phyloP scores from a whole-genome alignment of 2,329 filamentous ascomycete genomes.

The Teratosphaeria epicoccoides region DNA sequence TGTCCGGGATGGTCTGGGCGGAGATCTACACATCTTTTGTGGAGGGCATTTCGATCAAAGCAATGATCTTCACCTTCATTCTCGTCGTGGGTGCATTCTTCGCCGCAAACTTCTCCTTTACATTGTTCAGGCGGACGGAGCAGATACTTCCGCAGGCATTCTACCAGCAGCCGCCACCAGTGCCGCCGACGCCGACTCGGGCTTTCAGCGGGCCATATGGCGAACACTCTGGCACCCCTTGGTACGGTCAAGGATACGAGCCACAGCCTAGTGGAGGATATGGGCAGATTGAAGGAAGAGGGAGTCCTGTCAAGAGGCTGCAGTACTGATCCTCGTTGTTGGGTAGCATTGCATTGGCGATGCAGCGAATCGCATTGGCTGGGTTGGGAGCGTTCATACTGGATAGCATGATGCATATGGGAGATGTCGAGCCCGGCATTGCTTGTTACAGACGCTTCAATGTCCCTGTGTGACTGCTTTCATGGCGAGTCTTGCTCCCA shows the following conservation, averaged over 20 bases:
- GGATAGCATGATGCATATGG: no score
- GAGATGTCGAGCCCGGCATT: no score
- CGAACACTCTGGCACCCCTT: constrained; percentile 21
- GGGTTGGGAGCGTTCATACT: no score
- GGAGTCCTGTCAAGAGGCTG: constrained; percentile 25
- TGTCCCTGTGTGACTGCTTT: no score
- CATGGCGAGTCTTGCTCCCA: no score
- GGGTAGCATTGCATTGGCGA: background rate
- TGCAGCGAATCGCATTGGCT: no score
- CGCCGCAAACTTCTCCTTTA: constrained; percentile 49
- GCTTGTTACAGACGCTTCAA: no score
- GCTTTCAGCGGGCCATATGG: constrained; percentile 20
- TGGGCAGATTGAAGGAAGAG: constrained; percentile 22
- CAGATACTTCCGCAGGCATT: background rate
- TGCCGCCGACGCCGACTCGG: constrained; percentile 25
- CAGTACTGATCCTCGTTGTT: constrained; percentile 10
- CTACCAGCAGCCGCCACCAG: constrained; percentile 15
- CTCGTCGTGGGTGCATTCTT: constrained; percentile 43
- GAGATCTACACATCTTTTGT: constrained; percentile 91
- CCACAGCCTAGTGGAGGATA: constrained; percentile 22
- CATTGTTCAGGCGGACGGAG: constrained; percentile 2
- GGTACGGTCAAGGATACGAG: constrained; percentile 21
- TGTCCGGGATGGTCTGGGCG: constrained; percentile 79
- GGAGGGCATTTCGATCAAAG: constrained; percentile 79
- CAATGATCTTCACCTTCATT: constrained; percentile 48